phyloP scores from a whole-genome alignment of 495 filamentous ascomycete species.

The Melanomma pulvis-pyrius region DNA sequence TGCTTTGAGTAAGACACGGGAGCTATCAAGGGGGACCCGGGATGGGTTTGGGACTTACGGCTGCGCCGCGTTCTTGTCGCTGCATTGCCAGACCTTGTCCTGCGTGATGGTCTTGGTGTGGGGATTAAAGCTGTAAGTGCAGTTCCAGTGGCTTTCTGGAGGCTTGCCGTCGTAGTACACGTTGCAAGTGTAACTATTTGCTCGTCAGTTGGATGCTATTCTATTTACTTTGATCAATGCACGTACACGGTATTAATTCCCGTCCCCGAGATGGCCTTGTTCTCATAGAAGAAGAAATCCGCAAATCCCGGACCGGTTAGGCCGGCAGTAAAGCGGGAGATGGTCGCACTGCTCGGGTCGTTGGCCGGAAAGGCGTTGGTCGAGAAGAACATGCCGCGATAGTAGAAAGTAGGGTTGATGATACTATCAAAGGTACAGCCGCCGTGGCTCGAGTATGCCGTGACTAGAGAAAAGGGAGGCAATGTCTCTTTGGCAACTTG shows the following conservation, averaged over 20 bases:
- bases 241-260: conserved; percentile 9
- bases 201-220: not conserved
- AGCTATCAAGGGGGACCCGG: not conserved
- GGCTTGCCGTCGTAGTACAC: conserved; percentile 1
- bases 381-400: not conserved
- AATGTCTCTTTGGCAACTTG: conserved; percentile 1
- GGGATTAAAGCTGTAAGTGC: conserved; percentile 9
- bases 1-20: not conserved
- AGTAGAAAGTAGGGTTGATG: conserved; percentile 12
- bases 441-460: conserved; percentile 4
- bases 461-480: conserved; percentile 1
- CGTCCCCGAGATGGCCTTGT: conserved; percentile 1
- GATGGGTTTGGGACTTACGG: not conserved
- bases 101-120: conserved; percentile 2
- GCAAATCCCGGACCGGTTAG: conserved; percentile 4
- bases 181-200: not conserved
- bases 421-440: conserved; percentile 15
- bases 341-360: not conserved
- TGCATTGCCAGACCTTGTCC: conserved; percentile 16
- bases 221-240: not conserved
- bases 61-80: conserved; percentile 1
- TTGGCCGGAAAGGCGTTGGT: not conserved
- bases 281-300: conserved; percentile 3
- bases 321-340: not conserved
- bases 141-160: not conserved